These are phyloP conservation scores for Populus nigra DNA, from an alignment of 345 rosid species.

Conservation along the genomic window DNA sequence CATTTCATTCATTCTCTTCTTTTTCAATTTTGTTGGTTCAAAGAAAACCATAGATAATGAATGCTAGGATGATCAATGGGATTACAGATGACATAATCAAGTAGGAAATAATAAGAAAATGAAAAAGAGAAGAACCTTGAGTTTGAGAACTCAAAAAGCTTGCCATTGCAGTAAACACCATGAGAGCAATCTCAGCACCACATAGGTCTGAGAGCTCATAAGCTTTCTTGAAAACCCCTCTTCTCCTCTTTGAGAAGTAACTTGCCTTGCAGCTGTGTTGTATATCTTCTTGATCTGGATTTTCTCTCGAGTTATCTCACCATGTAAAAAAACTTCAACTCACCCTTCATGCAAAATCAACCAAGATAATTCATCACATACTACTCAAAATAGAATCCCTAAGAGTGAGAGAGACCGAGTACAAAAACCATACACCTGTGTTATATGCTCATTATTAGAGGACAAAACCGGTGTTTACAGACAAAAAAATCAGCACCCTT, in stretches of 20 bases:
- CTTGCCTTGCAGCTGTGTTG: conserved; percentile 42
- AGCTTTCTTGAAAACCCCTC: conserved; percentile 48
- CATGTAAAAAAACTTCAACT: background rate
- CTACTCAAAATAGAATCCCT: background rate
- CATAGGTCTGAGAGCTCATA: conserved; percentile 41
- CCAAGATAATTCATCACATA: background rate
- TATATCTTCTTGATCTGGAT: conserved; percentile 46
- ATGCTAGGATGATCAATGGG: background rate
- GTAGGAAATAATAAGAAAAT: background rate
- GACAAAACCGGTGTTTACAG: background rate
- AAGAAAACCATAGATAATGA: background rate
- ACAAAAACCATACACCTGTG: background rate
- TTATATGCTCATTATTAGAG: no score
- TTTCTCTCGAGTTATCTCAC: conserved; percentile 41
- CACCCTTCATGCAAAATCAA: background rate
- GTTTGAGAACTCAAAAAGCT: conserved; percentile 37
- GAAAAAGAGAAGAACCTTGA: conserved; percentile 27
- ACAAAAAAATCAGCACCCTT: no score
- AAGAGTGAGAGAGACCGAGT: background rate
- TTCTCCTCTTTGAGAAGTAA: conserved; percentile 47
- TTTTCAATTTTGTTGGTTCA: background rate
- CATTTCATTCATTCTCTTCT: conserved; percentile 1
- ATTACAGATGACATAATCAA: background rate
- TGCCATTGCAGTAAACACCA: conserved; percentile 37
- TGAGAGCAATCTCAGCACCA: conserved; percentile 40